phyloP scores from a whole-genome alignment of 2,329 filamentous ascomycete species.

The Dothiorella sarmentorum region DNA sequence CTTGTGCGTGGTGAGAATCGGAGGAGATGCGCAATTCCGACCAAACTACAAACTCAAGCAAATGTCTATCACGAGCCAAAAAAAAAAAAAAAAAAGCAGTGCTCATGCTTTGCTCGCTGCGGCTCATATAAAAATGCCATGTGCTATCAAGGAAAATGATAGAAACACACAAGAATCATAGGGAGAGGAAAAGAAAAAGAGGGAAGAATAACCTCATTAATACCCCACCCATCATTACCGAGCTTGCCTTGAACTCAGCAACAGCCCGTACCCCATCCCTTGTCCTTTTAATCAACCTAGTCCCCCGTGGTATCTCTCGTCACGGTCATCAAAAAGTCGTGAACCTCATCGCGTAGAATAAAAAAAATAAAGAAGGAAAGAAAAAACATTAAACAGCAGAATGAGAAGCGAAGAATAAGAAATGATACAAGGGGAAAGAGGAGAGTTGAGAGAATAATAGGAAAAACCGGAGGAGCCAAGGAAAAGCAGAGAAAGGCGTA shows the following conservation, averaged over 20 bases:
- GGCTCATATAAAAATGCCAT: background rate
- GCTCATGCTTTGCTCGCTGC: background rate
- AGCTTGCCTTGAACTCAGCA: background rate
- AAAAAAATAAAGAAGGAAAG: background rate
- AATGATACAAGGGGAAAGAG: no score
- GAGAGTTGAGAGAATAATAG: background rate
- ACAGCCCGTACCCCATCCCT: background rate
- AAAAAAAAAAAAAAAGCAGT: background rate
- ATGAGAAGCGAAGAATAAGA: no score
- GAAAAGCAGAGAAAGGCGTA: no score
- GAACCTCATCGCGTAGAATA: background rate
- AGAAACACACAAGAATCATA: background rate
- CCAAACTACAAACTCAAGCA: no score
- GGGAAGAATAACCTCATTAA: background rate
- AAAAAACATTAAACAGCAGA: background rate
- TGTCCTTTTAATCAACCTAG: no score
- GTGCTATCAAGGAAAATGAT: background rate
- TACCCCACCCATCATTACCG: constrained; percentile 20
- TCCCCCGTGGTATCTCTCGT: no score
- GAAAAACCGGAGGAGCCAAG: background rate
- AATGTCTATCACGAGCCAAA: no score
- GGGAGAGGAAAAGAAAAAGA: background rate
- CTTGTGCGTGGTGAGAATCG: no score
- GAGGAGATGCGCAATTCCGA: no score
- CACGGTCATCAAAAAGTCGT: background rate